Conservation (phyloP, 495 filamentous ascomycete species). For the Aspergillus asperescens region DNA sequence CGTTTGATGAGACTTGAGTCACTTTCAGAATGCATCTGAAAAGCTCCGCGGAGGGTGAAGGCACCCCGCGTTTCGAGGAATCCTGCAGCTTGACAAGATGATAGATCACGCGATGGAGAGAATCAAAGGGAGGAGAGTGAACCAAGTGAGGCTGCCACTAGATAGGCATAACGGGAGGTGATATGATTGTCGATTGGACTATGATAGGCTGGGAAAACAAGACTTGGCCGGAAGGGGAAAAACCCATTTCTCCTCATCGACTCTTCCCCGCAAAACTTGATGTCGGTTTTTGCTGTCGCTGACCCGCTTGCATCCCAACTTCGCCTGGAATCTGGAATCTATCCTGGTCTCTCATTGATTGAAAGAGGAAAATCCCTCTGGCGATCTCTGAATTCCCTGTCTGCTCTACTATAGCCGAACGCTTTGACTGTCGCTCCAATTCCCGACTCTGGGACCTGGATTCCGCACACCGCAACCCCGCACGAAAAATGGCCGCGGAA, state of each 20-base stretch:
- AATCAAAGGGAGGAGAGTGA: background rate
- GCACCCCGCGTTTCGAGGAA: background rate
- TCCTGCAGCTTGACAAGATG: background rate
- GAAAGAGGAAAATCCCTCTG: background rate
- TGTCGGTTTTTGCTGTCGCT: background rate
- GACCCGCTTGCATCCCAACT: background rate
- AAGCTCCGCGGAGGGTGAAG: background rate
- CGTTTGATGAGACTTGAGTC: background rate
- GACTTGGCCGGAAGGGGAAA: background rate
- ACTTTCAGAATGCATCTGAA: background rate
- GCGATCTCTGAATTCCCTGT: background rate
- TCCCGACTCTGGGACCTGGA: background rate
- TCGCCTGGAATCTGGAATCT: background rate
- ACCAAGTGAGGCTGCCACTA: too few species aligned
- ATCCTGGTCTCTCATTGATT: background rate
- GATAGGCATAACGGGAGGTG: too few species aligned
- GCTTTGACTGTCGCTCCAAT: background rate
- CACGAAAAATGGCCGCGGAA: conserved; percentile 15
- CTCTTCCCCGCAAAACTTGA: background rate
- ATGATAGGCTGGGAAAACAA: too few species aligned
- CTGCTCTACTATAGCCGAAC: too few species aligned
- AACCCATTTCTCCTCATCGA: conserved; percentile 5
- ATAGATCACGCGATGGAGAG: background rate
- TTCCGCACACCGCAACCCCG: conserved; percentile 6
- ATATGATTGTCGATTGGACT: too few species aligned